These are phyloP conservation scores for Cystobasidiopsis lactophilus DNA, from an alignment of 768 basidiomycete genomes.

Conservation along the genomic window DNA sequence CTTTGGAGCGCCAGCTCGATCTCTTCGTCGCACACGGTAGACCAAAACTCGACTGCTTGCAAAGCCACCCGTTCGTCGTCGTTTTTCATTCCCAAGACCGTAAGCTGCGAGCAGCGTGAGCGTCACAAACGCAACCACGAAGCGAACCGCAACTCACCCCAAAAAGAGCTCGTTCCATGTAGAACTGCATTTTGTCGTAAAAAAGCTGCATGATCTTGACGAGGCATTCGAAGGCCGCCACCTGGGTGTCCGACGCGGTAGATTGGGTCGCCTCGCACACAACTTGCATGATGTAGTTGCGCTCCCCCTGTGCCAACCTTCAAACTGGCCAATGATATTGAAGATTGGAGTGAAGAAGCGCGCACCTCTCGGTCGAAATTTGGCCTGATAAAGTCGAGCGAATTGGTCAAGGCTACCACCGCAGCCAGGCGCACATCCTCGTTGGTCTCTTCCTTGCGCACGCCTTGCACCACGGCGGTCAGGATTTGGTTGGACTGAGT, in stretches of 20 bases:
- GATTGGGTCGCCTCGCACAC: conserved; percentile 96
- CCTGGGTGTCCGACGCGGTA: conserved; percentile 52
- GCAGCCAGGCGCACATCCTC: conserved; percentile 79
- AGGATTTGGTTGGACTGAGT: conserved; percentile 87
- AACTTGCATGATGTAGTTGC: conserved; percentile 99
- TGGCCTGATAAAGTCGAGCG: conserved; percentile 86
- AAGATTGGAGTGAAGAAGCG: neutral
- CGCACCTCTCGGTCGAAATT: conserved; percentile 89
- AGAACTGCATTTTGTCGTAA: conserved; percentile 96
- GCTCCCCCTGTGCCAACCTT: conserved; percentile 48
- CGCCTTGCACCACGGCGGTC: conserved; percentile 94
- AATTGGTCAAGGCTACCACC: conserved; percentile 77
- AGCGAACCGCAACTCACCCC: conserved; percentile 36
- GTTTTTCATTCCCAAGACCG: conserved; percentile 94
- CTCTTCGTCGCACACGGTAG: conserved; percentile 94
- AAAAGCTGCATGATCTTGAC: conserved; percentile 94
- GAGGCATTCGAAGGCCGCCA: conserved; percentile 86
- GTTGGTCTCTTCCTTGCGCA: conserved; percentile 76
- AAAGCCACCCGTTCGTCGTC: conserved; percentile 71
- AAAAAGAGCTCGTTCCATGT: conserved; percentile 97
- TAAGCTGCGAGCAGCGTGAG: conserved; percentile 37
- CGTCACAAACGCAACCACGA: neutral
- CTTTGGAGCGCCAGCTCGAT: conserved; percentile 76
- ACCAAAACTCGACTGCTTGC: conserved; percentile 98
- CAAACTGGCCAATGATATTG: neutral